These are phyloP conservation scores for Ilex paraguariensis DNA, from an alignment of 305 asterid species.

Conservation along the genomic window DNA sequence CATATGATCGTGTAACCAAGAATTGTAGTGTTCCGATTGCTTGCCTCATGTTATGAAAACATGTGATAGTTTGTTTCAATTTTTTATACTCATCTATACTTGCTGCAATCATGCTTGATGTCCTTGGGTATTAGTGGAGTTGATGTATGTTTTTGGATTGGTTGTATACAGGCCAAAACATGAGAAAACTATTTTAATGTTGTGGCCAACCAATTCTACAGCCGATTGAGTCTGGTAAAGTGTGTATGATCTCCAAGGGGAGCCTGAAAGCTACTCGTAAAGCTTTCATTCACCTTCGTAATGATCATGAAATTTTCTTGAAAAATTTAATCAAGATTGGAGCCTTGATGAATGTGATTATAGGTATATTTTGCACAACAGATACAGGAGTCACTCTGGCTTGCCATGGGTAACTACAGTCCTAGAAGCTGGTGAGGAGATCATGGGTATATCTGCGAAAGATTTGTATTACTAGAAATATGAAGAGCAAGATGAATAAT, in stretches of 20 bases:
- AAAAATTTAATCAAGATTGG: constrained; percentile 61
- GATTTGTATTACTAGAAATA: constrained; percentile 54
- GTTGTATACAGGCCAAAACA: constrained; percentile 52
- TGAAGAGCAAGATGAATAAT: constrained; percentile 73
- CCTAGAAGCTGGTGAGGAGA: constrained; percentile 79
- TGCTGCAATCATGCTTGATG: too few species aligned
- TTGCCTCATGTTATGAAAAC: too few species aligned
- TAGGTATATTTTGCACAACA: constrained; percentile 79
- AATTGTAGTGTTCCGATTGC: too few species aligned
- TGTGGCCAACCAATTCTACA: constrained; percentile 71
- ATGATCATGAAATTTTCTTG: constrained; percentile 77
- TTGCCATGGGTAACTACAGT: constrained; percentile 79
- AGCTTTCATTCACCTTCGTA: constrained; percentile 66
- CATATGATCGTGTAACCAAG: too few species aligned
- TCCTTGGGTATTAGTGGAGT: too few species aligned
- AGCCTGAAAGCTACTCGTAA: constrained; percentile 64
- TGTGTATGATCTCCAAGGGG: constrained; percentile 76
- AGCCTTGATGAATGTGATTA: constrained; percentile 80
- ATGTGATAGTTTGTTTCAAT: too few species aligned
- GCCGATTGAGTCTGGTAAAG: constrained; percentile 65
- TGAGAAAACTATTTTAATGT: constrained; percentile 91
- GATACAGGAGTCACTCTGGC: constrained; percentile 92
- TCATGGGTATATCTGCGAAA: constrained; percentile 78
- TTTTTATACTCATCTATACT: too few species aligned
- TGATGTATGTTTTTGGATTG: not conserved